phyloP scores from a whole-genome alignment of 1,139 yeast genomes.

The Groenewaldozyma sp. region DNA sequence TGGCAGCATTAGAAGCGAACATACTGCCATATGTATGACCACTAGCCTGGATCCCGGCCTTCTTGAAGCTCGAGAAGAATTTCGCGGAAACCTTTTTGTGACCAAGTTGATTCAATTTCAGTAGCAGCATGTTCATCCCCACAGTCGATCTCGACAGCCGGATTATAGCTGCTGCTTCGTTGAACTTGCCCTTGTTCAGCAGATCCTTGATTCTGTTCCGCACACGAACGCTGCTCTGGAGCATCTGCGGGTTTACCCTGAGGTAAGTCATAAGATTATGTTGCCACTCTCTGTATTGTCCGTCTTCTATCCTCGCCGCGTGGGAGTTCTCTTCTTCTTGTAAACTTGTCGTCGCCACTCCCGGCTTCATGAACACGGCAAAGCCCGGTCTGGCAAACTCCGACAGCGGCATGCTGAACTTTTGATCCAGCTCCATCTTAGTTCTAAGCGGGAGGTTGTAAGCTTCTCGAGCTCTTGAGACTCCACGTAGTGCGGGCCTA shows the following conservation, averaged over 20 bases:
- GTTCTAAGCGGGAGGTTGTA: neutral
- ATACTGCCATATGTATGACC: conserved; percentile 2
- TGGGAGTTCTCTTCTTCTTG: too few species aligned
- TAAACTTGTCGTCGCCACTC: neutral
- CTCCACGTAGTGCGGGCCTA: too few species aligned
- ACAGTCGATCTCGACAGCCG: neutral
- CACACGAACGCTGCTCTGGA: neutral
- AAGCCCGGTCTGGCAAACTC: conserved; percentile 1
- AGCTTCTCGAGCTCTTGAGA: neutral
- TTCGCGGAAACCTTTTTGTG: neutral
- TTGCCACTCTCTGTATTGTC: neutral
- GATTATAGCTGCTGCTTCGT: conserved; percentile 2
- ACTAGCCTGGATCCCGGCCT: neutral
- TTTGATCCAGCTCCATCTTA: conserved; percentile 1
- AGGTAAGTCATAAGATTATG: neutral
- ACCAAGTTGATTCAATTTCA: neutral
- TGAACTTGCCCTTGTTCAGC: neutral
- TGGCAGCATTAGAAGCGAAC: conserved; percentile 1
- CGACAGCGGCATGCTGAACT: neutral
- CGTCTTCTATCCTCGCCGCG: too few species aligned
- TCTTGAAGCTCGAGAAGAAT: neutral
- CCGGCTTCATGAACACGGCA: neutral
- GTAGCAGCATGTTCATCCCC: conserved; percentile 1
- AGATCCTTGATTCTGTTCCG: neutral
- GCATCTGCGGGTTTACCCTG: neutral